Conservation (phyloP, 495 filamentous ascomycete species). For the Symbiotaphrina buchneri region DNA sequence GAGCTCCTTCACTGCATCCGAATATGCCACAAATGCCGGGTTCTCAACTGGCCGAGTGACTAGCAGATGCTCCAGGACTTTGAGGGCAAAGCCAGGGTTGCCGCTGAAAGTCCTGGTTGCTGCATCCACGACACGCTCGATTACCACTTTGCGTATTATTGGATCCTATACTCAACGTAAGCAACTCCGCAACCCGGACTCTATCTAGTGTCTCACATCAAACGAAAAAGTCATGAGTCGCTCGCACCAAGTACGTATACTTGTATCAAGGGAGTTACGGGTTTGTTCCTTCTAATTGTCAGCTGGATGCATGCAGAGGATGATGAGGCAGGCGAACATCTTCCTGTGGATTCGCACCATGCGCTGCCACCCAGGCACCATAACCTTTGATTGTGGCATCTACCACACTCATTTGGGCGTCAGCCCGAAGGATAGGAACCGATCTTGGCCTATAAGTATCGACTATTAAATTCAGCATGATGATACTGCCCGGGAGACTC, state of each 20-base stretch:
- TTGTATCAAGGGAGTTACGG: too few species aligned
- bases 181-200: slow-evolving; percentile 1
- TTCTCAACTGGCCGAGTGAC: slow-evolving; percentile 52
- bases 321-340: slow-evolving; percentile 17
- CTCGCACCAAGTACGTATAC: slow-evolving; percentile 2
- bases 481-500: neutral
- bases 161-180: slow-evolving; percentile 35
- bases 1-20: slow-evolving; percentile 78
- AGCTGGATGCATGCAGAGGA: slow-evolving; percentile 3
- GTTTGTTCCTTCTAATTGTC: slow-evolving; percentile 3
- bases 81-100: slow-evolving; percentile 58
- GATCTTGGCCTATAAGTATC: slow-evolving; percentile 64
- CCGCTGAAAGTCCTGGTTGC: slow-evolving; percentile 61
- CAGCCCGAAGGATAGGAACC: slow-evolving; percentile 50
- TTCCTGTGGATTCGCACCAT: slow-evolving; percentile 27
- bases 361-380: slow-evolving; percentile 45
- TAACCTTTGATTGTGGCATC: slow-evolving; percentile 85
- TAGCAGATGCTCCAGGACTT: slow-evolving; percentile 73
- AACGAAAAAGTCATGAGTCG: slow-evolving; percentile 6
- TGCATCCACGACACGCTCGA: slow-evolving; percentile 69
- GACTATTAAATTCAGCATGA: slow-evolving; percentile 16
- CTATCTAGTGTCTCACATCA: too few species aligned
- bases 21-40: slow-evolving; percentile 44
- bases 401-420: slow-evolving; percentile 76
- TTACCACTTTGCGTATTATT: slow-evolving; percentile 56